A percentile compares a stretch with the other conserved stretches of the same genome.
Conservation (phyloP, 2,329 filamentous ascomycete genomes). For the Pseudogymnoascus sp. region DNA sequence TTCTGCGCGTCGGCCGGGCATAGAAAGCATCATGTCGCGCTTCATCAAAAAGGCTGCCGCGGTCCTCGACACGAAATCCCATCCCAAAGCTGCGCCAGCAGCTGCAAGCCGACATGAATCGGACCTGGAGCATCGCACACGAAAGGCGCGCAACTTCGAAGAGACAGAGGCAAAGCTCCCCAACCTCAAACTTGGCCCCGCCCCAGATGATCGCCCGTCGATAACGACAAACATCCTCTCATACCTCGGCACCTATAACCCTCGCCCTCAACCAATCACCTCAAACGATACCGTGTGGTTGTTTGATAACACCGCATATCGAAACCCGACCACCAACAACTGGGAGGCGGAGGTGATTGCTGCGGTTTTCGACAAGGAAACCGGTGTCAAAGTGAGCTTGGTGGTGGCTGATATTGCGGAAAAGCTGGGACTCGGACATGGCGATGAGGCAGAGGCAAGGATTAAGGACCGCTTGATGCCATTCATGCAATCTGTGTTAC, state of each 20-base stretch:
- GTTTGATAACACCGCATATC: constrained; percentile 81
- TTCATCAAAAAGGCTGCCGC: neutral
- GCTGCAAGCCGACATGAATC: constrained; percentile 15
- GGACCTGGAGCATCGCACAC: constrained; percentile 44
- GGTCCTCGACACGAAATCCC: neutral
- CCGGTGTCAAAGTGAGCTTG: constrained; percentile 58
- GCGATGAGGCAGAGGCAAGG: constrained; percentile 49
- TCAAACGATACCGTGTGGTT: constrained; percentile 70
- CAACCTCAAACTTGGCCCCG: constrained; percentile 26
- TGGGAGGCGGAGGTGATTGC: constrained; percentile 83
- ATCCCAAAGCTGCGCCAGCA: constrained; percentile 15
- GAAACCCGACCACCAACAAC: constrained; percentile 36
- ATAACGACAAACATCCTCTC: constrained; percentile 37
- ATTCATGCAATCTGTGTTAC: constrained; percentile 69
- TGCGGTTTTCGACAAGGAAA: constrained; percentile 69
- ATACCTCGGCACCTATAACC: constrained; percentile 45
- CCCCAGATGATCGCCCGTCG: constrained; percentile 20
- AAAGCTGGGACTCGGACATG: constrained; percentile 54
- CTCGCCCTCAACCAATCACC: constrained; percentile 52
- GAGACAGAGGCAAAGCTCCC: constrained; percentile 43
- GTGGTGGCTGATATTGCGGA: constrained; percentile 64
- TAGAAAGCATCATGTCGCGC: constrained; percentile 1
- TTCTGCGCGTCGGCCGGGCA: neutral
- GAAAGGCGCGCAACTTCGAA: constrained; percentile 42
- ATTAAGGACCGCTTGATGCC: constrained; percentile 65